Evolutionary conservation across 225 moss, liverwort and hornwort genomes (phyloP), one percentile per base, ranked within the genome.

Genomic region (Polytrichum formosum): DNA sequence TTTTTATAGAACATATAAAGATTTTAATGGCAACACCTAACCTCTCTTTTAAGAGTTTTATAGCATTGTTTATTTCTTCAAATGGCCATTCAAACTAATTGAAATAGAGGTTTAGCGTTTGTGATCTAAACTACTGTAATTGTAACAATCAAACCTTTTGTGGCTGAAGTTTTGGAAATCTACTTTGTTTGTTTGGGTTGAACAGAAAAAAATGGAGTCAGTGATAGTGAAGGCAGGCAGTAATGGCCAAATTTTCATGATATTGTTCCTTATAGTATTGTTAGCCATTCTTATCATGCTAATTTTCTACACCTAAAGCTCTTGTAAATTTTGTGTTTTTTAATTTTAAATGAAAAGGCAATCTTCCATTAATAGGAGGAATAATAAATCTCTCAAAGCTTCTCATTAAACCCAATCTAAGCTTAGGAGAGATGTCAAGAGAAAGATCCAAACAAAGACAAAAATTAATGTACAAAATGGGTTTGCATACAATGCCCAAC

Each of bases 161-260:
- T 28, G 1, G 6, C 1, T 4, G 1, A 28, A 2, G 5, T 7
- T 2, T 4, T 63, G 25, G 63, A 5, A 5, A 17, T 28, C 5
- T 28, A 18, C 60, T 61, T 7, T 61, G 10, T 60, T n/a, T 0
- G 7, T 5, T 65, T 26, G 20, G 26, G 46, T 7, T 26, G 7
- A 76, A 66, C 86, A 96, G 93, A 96, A 88, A 88, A 93, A 92
- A 68, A 25, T 96, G 81, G 93, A 96, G 70, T 18, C 68, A 9
- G 58, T 92, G 74, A 84, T 96, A 17, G 73, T 87, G 16, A 96
- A 92, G 28, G 93, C 91, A 0, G 87, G 91, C 63, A 85, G 85
- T 8, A 93, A 92, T 65, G 93, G 80, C 22, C 93, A 96, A 70
- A 70, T 96, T 66, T 73, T 84, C 6, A 76, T 90, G 72, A 86